These are phyloP conservation scores for Ajuga reptans DNA, from an alignment of 305 asterid genomes.

Conservation along the genomic window DNA sequence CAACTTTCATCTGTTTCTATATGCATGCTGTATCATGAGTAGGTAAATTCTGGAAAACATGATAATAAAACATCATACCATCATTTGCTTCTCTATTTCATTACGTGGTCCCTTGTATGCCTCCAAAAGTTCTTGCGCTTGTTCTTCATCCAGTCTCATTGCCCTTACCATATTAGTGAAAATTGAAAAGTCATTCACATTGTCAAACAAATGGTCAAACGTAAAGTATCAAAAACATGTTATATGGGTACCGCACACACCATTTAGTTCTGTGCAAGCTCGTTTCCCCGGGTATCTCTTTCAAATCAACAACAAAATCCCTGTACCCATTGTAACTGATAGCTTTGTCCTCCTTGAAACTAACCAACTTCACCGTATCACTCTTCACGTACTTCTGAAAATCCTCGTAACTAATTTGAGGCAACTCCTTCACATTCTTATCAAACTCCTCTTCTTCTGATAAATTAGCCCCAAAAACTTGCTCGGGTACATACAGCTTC, in stretches of 20 bases:
- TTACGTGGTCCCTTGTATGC: conserved; percentile 65
- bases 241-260: conserved; percentile 36
- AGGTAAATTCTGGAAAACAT: neutral
- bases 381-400: conserved; percentile 50
- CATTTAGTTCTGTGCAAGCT: conserved; percentile 80
- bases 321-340: conserved; percentile 30
- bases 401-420: conserved; percentile 59
- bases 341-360: conserved; percentile 54
- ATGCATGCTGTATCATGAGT: neutral
- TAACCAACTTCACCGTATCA: conserved; percentile 68
- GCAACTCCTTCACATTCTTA: conserved; percentile 62
- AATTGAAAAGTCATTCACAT: conserved; percentile 21
- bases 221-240: conserved; percentile 13
- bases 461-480: conserved; percentile 52
- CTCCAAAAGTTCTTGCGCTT: conserved; percentile 49
- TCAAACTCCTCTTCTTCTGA: conserved; percentile 85
- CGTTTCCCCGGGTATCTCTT: conserved; percentile 76
- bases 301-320: conserved; percentile 78
- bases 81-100: conserved; percentile 76
- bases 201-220: conserved; percentile 6
- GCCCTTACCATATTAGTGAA: conserved; percentile 36
- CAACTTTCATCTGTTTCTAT: conserved; percentile 16
- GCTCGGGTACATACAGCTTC: conserved; percentile 92
- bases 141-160: conserved; percentile 56
- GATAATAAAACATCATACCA: conserved; percentile 30